These are phyloP conservation scores for Rhexocercosporidium sp. DNA, from an alignment of 2,329 filamentous ascomycete species.

Conservation along the genomic window DNA sequence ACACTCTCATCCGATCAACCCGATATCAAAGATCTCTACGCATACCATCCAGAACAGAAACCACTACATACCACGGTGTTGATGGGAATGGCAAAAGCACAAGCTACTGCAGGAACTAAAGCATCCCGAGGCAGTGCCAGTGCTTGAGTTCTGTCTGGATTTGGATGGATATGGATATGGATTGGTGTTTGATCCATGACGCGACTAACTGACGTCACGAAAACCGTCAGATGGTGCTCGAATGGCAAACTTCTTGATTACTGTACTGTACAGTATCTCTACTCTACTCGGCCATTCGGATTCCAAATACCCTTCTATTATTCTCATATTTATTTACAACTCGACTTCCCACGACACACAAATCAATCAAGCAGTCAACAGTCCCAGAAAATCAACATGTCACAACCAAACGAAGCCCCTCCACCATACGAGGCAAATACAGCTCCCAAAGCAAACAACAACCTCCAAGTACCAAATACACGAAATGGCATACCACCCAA, in stretches of 20 bases:
- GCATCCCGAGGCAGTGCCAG: neutral
- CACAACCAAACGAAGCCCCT: conserved; percentile 36
- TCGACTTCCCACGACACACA: neutral
- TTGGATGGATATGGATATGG: conserved; percentile 9
- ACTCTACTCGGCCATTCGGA: neutral
- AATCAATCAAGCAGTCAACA: conserved; percentile 6
- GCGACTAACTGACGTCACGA: conserved; percentile 13
- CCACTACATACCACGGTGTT: conserved; percentile 31
- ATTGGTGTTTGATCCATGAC: conserved; percentile 7
- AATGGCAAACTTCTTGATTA: conserved; percentile 3
- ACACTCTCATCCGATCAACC: neutral
- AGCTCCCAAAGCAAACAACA: neutral
- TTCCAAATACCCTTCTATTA: neutral
- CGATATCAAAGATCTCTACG: conserved; percentile 23
- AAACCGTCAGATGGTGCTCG: neutral
- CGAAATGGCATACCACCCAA: conserved; percentile 59
- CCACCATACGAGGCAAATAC: conserved; percentile 44
- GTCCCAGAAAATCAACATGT: neutral
- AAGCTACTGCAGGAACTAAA: conserved; percentile 18
- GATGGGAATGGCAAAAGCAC: conserved; percentile 24
- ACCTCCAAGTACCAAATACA: conserved; percentile 40
- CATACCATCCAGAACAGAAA: conserved; percentile 14
- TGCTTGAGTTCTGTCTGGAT: conserved; percentile 9
- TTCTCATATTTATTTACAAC: neutral
- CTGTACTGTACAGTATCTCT: neutral